Evolutionary conservation across 495 filamentous ascomycete genomes (phyloP).

Genomic region (Aspergillus haitiensis): DNA sequence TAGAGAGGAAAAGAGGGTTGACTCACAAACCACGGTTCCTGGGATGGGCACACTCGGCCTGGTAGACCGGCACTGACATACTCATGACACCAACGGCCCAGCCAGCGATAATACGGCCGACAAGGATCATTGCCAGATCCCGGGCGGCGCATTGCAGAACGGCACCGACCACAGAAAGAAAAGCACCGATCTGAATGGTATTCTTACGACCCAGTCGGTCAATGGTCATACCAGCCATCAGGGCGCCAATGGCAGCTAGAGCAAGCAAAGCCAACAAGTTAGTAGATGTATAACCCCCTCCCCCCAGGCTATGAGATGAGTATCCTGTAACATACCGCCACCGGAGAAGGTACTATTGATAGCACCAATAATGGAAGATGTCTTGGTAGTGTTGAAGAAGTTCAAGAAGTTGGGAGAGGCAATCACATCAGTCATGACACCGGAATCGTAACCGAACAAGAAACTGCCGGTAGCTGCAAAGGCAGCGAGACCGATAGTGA

Average conservation of each 20-base stretch:
- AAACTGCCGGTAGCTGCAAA: constrained; percentile 16
- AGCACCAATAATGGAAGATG: constrained; percentile 52
- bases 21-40: constrained; percentile 45
- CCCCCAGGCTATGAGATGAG: neutral
- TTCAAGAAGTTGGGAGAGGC: constrained; percentile 47
- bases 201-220: constrained; percentile 51
- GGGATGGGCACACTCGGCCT: constrained; percentile 54
- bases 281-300: neutral
- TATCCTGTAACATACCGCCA: constrained; percentile 34
- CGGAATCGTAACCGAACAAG: constrained; percentile 15
- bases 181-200: constrained; percentile 56
- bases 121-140: constrained; percentile 58
- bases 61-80: constrained; percentile 60
- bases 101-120: constrained; percentile 62
- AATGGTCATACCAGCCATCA: constrained; percentile 40
- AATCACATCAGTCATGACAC: constrained; percentile 59
- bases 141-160: constrained; percentile 54
- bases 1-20: neutral
- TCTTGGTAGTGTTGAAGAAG: constrained; percentile 51
- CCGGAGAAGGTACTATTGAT: constrained; percentile 59
- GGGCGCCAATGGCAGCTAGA: constrained; percentile 37
- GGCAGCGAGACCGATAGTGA: constrained; percentile 10
- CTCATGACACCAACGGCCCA: constrained; percentile 60
- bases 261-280: neutral
- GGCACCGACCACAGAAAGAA: constrained; percentile 55